Conservation (phyloP, 768 basidiomycete species). For the Exidia glandulosa region DNA sequence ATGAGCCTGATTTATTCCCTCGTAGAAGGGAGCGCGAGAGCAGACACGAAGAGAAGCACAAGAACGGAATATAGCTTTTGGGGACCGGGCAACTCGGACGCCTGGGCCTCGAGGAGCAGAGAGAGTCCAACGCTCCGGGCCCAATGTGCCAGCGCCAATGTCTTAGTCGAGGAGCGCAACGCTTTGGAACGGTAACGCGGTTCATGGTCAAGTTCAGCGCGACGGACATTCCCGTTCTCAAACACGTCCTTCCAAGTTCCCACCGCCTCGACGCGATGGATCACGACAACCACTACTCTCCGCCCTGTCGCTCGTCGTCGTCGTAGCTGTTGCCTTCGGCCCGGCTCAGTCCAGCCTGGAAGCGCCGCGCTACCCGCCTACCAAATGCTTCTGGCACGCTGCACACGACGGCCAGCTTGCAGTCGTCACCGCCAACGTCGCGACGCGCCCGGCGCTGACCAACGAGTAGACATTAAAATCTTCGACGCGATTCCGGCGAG, state of each 20-base stretch:
- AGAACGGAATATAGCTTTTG: too few relatives aligned
- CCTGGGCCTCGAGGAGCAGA: conserved; percentile 88
- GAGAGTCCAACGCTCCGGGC: conserved; percentile 79
- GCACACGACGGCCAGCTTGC: conserved; percentile 80
- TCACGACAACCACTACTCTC: conserved; percentile 5
- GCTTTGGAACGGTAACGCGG: background rate
- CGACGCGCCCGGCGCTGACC: conserved; percentile 55
- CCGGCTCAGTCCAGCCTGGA: conserved; percentile 82
- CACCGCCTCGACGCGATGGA: background rate
- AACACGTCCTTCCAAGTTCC: background rate
- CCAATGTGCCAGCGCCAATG: conserved; percentile 78
- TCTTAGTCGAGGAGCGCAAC: conserved; percentile 86
- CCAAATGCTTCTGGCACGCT: conserved; percentile 93
- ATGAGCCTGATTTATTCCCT: too few relatives aligned
- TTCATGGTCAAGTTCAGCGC: background rate
- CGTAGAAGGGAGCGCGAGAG: too few relatives aligned
- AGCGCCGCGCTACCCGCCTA: conserved; percentile 57
- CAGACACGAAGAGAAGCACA: too few relatives aligned
- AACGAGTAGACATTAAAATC: conserved; percentile 90
- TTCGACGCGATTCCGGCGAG: conserved; percentile 74
- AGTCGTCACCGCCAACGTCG: conserved; percentile 92
- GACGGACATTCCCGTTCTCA: background rate
- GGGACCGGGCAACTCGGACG: too few relatives aligned
- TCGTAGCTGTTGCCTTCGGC: conserved; percentile 18
- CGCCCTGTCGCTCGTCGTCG: conserved; percentile 20